Percentiles rank a stretch among this genome's conserved stretches.
phyloP scores from a whole-genome alignment of 2,329 filamentous ascomycete genomes.

The Paecilomyces sp. region DNA sequence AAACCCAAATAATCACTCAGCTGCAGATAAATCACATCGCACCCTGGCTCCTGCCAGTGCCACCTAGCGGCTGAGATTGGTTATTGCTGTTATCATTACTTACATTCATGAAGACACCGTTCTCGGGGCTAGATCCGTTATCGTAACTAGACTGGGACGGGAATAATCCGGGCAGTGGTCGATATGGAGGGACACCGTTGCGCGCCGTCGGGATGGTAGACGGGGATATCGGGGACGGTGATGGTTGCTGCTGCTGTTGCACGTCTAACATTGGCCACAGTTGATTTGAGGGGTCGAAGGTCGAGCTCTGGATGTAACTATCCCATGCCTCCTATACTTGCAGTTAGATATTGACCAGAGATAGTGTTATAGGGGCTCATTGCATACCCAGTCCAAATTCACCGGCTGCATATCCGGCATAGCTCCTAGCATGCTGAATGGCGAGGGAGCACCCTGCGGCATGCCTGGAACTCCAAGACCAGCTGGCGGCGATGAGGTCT shows the following conservation, averaged over 20 bases:
- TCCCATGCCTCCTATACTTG: slow-evolving; percentile 59
- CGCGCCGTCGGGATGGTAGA: slow-evolving; percentile 12
- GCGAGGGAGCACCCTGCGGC: slow-evolving; percentile 40
- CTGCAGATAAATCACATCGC: slow-evolving; percentile 3
- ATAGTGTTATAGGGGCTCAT: background rate
- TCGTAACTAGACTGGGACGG: slow-evolving; percentile 6
- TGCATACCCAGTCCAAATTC: slow-evolving; percentile 58
- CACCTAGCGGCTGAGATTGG: slow-evolving; percentile 2
- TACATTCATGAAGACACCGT: background rate
- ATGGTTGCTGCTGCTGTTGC: slow-evolving; percentile 15
- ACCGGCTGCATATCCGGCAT: slow-evolving; percentile 48
- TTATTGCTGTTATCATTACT: background rate
- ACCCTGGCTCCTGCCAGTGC: slow-evolving; percentile 8
- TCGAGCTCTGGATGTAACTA: slow-evolving; percentile 58
- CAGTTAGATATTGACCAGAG: slow-evolving; percentile 15
- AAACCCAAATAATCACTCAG: background rate
- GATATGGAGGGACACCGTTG: slow-evolving; percentile 5
- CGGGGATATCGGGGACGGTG: slow-evolving; percentile 14
- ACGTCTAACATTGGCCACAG: slow-evolving; percentile 31
- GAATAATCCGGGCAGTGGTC: slow-evolving; percentile 4
- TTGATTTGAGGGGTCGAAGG: slow-evolving; percentile 32
- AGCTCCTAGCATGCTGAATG: slow-evolving; percentile 51
- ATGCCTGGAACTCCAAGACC: slow-evolving; percentile 22
- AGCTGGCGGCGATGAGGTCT: slow-evolving; percentile 17
- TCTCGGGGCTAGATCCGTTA: slow-evolving; percentile 1